These are phyloP conservation scores for Akanthomyces dipterigenus DNA, from an alignment of 2,329 filamentous ascomycete genomes.

Conservation along the genomic window DNA sequence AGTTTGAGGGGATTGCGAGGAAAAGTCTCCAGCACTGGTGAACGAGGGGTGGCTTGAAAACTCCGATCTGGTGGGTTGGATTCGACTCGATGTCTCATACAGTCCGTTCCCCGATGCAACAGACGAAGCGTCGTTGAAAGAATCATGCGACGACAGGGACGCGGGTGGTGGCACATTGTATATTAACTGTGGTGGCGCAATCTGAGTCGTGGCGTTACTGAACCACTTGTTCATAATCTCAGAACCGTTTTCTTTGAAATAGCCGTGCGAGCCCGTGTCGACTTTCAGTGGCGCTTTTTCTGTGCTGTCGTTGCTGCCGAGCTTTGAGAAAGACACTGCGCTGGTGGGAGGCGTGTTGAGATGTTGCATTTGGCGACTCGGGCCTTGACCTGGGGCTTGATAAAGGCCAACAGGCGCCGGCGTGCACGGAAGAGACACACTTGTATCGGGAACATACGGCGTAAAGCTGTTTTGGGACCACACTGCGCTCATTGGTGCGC, in stretches of 20 bases:
- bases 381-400: neutral
- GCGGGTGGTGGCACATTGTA: conserved; percentile 9
- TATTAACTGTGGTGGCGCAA: conserved; percentile 5
- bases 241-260: conserved; percentile 7
- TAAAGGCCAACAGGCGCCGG: conserved; percentile 1
- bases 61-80: neutral
- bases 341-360: conserved; percentile 3
- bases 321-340: neutral
- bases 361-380: conserved; percentile 2
- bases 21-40: neutral
- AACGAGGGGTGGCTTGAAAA: neutral
- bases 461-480: neutral
- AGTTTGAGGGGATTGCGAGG: neutral
- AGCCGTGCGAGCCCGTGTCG: neutral
- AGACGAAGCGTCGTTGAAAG: conserved; percentile 4
- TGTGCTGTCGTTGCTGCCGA: neutral
- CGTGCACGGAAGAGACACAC: neutral
- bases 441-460: neutral
- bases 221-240: conserved; percentile 9
- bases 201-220: neutral
- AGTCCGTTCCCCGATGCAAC: neutral
- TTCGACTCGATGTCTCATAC: neutral
- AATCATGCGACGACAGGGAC: conserved; percentile 3
- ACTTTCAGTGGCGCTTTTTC: neutral
- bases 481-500: neutral